Conservation (phyloP, 352 stramenopile species). For the Phytophthora meadii region DNA sequence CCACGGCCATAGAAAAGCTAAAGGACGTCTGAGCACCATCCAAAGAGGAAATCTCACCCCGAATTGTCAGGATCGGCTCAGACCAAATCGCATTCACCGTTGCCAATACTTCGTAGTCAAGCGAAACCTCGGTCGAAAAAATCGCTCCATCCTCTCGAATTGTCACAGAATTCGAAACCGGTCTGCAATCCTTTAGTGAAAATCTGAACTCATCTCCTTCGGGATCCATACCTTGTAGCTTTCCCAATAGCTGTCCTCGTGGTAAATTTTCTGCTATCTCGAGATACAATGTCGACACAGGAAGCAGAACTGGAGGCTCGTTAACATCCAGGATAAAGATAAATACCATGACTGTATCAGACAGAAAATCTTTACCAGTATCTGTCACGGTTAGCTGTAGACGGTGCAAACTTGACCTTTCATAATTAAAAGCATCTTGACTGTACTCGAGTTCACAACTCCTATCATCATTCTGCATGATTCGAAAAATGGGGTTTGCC, state of each 20-base stretch:
- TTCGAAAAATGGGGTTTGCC: constrained; percentile 25
- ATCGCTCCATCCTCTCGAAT: constrained; percentile 22
- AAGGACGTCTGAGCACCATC: constrained; percentile 24
- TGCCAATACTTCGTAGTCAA: constrained; percentile 31
- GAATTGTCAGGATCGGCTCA: constrained; percentile 24
- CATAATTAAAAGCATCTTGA: constrained; percentile 50
- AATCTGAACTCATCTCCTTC: constrained; percentile 58
- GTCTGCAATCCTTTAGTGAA: constrained; percentile 31
- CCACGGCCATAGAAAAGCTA: constrained; percentile 21
- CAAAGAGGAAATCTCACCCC: constrained; percentile 7
- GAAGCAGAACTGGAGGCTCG: constrained; percentile 45
- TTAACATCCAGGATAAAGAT: constrained; percentile 58
- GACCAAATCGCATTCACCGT: constrained; percentile 2
- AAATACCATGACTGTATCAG: constrained; percentile 47
- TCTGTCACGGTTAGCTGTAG: constrained; percentile 57
- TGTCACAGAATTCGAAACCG: constrained; percentile 27
- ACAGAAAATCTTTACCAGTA: constrained; percentile 51
- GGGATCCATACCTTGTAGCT: constrained; percentile 51
- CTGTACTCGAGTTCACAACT: constrained; percentile 47
- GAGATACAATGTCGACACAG: constrained; percentile 36
- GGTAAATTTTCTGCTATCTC: constrained; percentile 47
- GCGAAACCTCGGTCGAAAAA: constrained; percentile 15
- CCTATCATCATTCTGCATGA: constrained; percentile 46
- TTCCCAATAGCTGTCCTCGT: constrained; percentile 26
- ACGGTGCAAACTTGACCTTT: constrained; percentile 41